Evolutionary conservation across 495 filamentous ascomycete species (phyloP).

Genomic region (Extremus antarcticus): DNA sequence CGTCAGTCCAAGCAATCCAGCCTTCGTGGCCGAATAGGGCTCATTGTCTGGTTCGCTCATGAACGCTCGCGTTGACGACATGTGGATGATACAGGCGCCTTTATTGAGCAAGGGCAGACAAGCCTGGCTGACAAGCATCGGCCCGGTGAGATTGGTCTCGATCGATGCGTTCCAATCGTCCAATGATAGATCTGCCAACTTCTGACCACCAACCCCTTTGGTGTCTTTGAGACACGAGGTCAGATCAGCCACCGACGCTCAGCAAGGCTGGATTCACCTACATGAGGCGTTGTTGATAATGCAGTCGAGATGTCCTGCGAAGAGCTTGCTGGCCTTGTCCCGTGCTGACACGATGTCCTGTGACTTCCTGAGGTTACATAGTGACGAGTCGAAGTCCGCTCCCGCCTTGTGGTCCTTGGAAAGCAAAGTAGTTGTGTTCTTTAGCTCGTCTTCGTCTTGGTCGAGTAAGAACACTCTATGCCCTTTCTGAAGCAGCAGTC

Average conservation of each 20-base stretch:
- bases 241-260: too few relatives aligned
- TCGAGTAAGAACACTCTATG: slow-evolving; percentile 23
- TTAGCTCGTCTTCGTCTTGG: slow-evolving; percentile 15
- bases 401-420: not conserved
- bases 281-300: slow-evolving; percentile 20
- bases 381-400: slow-evolving; percentile 1
- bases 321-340: slow-evolving; percentile 3
- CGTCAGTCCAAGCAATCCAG: slow-evolving; percentile 22
- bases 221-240: slow-evolving; percentile 3
- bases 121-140: slow-evolving; percentile 16
- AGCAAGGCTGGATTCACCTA: not conserved
- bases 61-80: slow-evolving; percentile 26
- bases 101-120: slow-evolving; percentile 13
- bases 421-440: slow-evolving; percentile 1
- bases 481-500: slow-evolving; percentile 20
- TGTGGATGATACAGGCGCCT: slow-evolving; percentile 23
- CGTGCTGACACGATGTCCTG: slow-evolving; percentile 4
- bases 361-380: slow-evolving; percentile 14
- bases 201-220: slow-evolving; percentile 4
- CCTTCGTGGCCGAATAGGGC: slow-evolving; percentile 23
- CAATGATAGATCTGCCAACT: slow-evolving; percentile 9
- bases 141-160: slow-evolving; percentile 17
- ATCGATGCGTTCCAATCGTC: slow-evolving; percentile 19
- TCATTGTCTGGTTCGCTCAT: slow-evolving; percentile 25
- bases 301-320: slow-evolving; percentile 14